Evolutionary conservation across 2,329 filamentous ascomycete genomes (phyloP).

Genomic region (Colletotrichum gigasporum): DNA sequence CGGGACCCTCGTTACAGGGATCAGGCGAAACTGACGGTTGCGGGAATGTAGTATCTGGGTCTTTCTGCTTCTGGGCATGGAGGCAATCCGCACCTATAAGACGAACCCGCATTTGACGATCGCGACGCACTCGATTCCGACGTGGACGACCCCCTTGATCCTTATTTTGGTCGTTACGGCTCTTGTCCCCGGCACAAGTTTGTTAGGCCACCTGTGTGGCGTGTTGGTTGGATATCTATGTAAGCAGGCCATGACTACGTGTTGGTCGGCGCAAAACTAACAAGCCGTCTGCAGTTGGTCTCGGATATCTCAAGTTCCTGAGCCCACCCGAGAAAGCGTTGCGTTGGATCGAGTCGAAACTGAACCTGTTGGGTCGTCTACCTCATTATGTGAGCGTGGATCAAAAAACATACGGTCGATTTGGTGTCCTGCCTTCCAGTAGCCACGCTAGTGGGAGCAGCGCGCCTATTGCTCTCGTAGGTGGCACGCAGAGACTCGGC

Average conservation of each 20-base stretch:
- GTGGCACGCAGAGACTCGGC: conserved; percentile 73
- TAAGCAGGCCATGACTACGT: conserved; percentile 54
- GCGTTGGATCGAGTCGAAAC: conserved; percentile 86
- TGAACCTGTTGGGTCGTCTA: conserved; percentile 84
- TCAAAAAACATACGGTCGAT: conserved; percentile 94
- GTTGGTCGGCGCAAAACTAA: conserved; percentile 31
- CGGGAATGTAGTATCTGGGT: conserved; percentile 78
- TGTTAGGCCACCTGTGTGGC: conserved; percentile 87
- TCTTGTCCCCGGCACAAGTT: conserved; percentile 81
- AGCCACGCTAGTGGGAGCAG: conserved; percentile 48
- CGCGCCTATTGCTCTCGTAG: conserved; percentile 69
- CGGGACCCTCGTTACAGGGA: background rate
- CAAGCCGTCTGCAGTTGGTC: conserved; percentile 66
- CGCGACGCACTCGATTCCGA: conserved; percentile 77
- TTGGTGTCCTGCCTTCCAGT: conserved; percentile 81
- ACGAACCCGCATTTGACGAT: conserved; percentile 81
- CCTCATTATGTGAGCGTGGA: conserved; percentile 95
- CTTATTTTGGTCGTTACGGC: conserved; percentile 78
- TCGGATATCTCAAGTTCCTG: conserved; percentile 89
- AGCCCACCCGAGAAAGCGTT: conserved; percentile 89
- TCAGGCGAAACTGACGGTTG: conserved; percentile 1
- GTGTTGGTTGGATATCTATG: conserved; percentile 87
- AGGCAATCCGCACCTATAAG: conserved; percentile 86
- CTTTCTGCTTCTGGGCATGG: conserved; percentile 85
- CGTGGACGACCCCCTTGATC: conserved; percentile 89